Conservation (phyloP, 2,329 filamentous ascomycete species). For the Fusarium chaquense region DNA sequence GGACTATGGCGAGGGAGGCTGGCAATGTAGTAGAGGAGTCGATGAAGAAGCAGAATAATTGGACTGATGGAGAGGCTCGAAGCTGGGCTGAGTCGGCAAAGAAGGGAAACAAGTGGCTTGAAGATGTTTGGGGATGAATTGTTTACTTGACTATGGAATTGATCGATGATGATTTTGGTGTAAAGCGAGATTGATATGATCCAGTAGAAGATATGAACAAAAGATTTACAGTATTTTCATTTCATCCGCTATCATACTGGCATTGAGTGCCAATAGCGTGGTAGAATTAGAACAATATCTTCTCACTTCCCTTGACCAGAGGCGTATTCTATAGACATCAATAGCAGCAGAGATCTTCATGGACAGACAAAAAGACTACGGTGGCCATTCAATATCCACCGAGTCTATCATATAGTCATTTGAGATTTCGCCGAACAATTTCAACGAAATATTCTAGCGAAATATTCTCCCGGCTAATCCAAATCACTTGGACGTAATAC, state of each 20-base stretch:
- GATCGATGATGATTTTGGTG: neutral
- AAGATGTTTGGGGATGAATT: constrained; percentile 64
- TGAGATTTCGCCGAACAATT: neutral
- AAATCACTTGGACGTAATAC: neutral
- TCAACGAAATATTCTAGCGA: neutral
- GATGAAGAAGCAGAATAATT: constrained; percentile 52
- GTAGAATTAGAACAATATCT: too few species aligned
- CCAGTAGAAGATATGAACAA: neutral
- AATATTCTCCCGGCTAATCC: constrained; percentile 8
- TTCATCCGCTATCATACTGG: neutral
- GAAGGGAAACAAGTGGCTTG: constrained; percentile 64
- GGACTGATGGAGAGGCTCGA: constrained; percentile 56
- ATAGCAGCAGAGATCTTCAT: neutral
- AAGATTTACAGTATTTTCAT: neutral
- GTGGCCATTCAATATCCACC: neutral
- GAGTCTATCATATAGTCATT: neutral
- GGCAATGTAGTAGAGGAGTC: constrained; percentile 54
- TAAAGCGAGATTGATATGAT: neutral
- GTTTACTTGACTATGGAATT: neutral
- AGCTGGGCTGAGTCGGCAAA: constrained; percentile 62
- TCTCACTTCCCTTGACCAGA: too few species aligned
- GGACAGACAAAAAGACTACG: neutral
- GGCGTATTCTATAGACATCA: too few species aligned
- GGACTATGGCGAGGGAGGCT: constrained; percentile 59
- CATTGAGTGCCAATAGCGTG: neutral